Base-by-base conservation (phyloP, 768 basidiomycete genomes). In the Lentinus brumalis region DNA sequence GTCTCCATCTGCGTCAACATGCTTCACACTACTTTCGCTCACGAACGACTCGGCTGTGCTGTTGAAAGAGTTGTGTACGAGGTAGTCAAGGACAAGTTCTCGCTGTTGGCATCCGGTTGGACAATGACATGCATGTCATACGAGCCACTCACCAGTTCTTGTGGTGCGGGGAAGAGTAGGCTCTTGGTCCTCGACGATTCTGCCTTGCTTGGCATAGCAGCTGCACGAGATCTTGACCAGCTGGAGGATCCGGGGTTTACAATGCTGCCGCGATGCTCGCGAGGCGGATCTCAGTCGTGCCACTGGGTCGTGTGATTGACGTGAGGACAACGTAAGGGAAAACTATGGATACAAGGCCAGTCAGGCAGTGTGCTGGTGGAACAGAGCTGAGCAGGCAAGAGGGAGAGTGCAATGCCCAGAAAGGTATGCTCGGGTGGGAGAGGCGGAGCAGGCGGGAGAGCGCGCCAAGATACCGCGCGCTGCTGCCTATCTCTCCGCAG, bases 61-160 rank as follows among this genome's bases (percentile, higher is more conserved):
- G n/a, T 84, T 83, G 72, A 87, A 91, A 59, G 87, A 88, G 42
- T 84, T 81, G 67, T 93, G 89, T 56, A 83, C 84, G 1, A 94
- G 82, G 69, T 92, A 94, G 66, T 91, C 86, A 40, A 94, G 77
- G 15, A 94, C 87, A 49, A 94, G 74, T 16, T 81, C 72, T 46
- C 86, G 84, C 90, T 92, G 68, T 72, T 53, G 41, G 70, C 70
- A 18, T 62, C 59, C 42, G 59, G 65, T 49, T 59, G 70, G 62
- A 53, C n/a, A 38, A 26, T 15, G 16, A 18, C 29, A 21, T 26
- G 57, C 29, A 30, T 6, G 53, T 16, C 3, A 39, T n/a, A 26
- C 12, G 26, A 10, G 4, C 15, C 41, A 59, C 59, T 50, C 30
- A 66, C 62, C 51, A 68, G 44, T 15, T 66, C 62, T 15, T 65